phyloP scores from a whole-genome alignment of 345 rosid genomes.

The Rhizophora apiculata region DNA sequence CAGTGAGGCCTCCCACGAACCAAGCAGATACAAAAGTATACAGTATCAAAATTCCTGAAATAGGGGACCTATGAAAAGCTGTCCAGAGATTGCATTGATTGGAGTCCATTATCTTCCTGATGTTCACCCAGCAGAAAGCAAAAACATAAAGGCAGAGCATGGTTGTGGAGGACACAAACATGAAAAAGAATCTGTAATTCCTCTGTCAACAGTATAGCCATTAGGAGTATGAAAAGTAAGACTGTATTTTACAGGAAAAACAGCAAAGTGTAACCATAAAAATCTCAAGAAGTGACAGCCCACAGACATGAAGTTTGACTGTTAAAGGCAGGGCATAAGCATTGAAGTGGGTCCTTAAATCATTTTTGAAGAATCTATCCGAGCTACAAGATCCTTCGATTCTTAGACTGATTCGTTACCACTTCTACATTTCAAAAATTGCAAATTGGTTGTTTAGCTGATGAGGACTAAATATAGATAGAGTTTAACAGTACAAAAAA shows the following conservation, averaged over 20 bases:
- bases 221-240: conserved; percentile 9
- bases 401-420: too few relatives aligned
- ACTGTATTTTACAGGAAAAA: conserved; percentile 4
- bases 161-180: conserved; percentile 88
- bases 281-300: conserved; percentile 4
- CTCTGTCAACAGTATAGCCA: conserved; percentile 52
- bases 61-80: conserved; percentile 66
- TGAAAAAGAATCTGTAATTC: conserved; percentile 91
- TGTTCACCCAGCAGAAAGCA: conserved; percentile 69
- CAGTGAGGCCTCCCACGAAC: conserved; percentile 92
- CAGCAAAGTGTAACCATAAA: conserved; percentile 2
- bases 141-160: conserved; percentile 77
- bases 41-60: conserved; percentile 65
- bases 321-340: not conserved
- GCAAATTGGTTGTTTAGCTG: too few relatives aligned
- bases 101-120: conserved; percentile 53
- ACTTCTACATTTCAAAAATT: too few relatives aligned
- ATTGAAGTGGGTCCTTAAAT: not conserved
- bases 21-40: conserved; percentile 68
- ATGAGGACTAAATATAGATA: too few relatives aligned
- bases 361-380: not conserved
- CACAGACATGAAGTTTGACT: conserved; percentile 1
- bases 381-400: too few relatives aligned
- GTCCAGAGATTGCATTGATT: conserved; percentile 52
- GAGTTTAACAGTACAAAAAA: too few relatives aligned